These are phyloP conservation scores for Rosa hybrid DNA, from an alignment of 331 rosid genomes.

Conservation along the genomic window DNA sequence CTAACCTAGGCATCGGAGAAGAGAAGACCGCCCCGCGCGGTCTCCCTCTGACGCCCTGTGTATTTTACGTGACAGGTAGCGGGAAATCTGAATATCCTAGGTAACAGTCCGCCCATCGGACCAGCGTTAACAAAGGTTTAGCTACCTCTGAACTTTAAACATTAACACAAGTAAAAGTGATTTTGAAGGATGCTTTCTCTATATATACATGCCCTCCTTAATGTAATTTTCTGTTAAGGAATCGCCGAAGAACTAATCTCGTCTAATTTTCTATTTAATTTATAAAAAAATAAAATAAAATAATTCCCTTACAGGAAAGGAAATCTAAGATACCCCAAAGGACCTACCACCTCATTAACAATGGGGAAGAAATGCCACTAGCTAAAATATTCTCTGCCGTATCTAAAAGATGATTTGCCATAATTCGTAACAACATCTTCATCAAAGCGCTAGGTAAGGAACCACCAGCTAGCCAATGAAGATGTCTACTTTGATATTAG, in stretches of 20 bases:
- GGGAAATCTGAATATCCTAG: no score
- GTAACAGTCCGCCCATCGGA: no score
- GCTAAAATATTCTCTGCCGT: not conserved
- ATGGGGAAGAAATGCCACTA: not conserved
- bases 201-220: not conserved
- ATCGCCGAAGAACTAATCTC: no score
- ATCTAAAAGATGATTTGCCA: not conserved
- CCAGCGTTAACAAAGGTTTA: no score
- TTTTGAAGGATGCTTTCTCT: not conserved
- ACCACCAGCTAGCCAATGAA: not conserved
- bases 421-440: not conserved
- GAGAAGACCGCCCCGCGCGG: no score
- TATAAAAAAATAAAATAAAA: not conserved
- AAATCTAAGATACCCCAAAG: slow-evolving; percentile 3
- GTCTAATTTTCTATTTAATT: no score
- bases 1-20: no score
- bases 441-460: not conserved
- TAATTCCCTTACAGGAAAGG: not conserved
- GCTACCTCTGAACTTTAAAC: no score
- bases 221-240: not conserved
- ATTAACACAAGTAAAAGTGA: not conserved
- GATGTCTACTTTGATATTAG: not conserved
- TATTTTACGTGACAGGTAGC: no score
- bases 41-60: no score
- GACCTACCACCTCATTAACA: slow-evolving; percentile 11